Base-by-base conservation (phyloP, 2,329 filamentous ascomycete species). In the Neofusicoccum sp. region DNA sequence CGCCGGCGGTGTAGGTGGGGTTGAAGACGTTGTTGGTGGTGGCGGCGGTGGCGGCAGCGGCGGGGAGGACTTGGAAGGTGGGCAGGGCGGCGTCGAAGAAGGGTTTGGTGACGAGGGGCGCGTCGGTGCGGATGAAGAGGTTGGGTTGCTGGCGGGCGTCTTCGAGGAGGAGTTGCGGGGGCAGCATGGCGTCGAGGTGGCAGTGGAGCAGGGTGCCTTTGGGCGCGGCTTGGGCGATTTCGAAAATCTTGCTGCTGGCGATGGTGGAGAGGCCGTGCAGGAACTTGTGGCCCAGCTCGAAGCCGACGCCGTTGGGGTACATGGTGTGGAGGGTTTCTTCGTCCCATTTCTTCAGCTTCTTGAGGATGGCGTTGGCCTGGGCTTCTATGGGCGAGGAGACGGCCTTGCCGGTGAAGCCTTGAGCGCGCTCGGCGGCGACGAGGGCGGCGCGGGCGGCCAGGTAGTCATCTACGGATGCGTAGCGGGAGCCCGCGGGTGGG, bases 101-200 rank as follows among this genome's bases (percentile, higher is more conserved):
- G 24, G 3, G 34, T 6, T 16, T 20, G 36, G 20, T 14, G 26
- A 33, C 6, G 34, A 56, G 28, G 34, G 51, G 36, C 34, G 24
- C 24, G 26, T 56, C 51, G 24, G 36, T 31, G 24, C 28, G 24
- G 36, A 56, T 16, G 51, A 28, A 43, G 14, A 56, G 24, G 40
- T 56, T 40, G 20, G 34, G 51, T 1, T 26, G 20, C 31, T 20
- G 24, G 24, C 34, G 34, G 8, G 51, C 51, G 51, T 56, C 36
- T n/a, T n/a, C 51, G 14, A 56, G 30, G 8, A 56, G 51, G n/a
- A 43, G 51, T 6, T 38, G 14, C 1, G 51, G 51, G 31, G 51
- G 51, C 51, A 56, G 51, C 11, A 56, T 56, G 40, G 51, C 51
- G 9, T 56, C 51, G 36, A 56, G 24, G 40, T 56, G 51, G 40